Evolutionary conservation across 2,329 filamentous ascomycete genomes (phyloP).

Genomic region (Colletotrichum sidae): DNA sequence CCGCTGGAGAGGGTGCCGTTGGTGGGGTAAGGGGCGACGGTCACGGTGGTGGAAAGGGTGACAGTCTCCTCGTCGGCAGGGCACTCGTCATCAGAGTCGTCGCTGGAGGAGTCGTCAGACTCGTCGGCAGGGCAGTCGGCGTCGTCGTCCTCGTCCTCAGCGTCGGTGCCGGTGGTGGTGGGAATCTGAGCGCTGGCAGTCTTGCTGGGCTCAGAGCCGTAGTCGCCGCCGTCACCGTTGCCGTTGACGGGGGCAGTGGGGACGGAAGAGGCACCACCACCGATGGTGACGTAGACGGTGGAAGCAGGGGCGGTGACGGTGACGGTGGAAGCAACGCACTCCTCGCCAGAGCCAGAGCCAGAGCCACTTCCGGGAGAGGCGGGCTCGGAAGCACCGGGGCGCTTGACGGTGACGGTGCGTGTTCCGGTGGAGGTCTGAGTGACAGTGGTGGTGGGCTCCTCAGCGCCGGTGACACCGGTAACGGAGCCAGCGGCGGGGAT

Average conservation of each 20-base stretch:
- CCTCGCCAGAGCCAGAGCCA: constrained; percentile 23
- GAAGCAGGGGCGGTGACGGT: constrained; percentile 42
- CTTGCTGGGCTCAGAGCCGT: constrained; percentile 28
- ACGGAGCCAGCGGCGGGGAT: constrained; percentile 15
- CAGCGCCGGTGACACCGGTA: constrained; percentile 33
- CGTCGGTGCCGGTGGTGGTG: constrained; percentile 40
- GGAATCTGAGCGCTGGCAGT: constrained; percentile 40
- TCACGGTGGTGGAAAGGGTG: constrained; percentile 48
- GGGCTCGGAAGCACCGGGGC: constrained; percentile 30
- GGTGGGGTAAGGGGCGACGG: constrained; percentile 53
- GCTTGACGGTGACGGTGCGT: constrained; percentile 48
- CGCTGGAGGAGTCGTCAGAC: constrained; percentile 19
- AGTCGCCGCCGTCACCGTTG: constrained; percentile 25
- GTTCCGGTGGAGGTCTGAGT: constrained; percentile 52
- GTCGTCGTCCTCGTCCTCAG: constrained; percentile 28
- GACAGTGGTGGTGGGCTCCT: constrained; percentile 51
- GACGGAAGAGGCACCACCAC: constrained; percentile 23
- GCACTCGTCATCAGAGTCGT: constrained; percentile 38
- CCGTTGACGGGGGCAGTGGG: constrained; percentile 24
- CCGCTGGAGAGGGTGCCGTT: constrained; percentile 51
- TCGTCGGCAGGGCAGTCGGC: constrained; percentile 30
- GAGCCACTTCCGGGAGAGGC: constrained; percentile 22
- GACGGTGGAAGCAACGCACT: constrained; percentile 38
- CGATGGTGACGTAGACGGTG: constrained; percentile 45
- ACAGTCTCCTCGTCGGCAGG: constrained; percentile 40